Evolutionary conservation across 2,329 filamentous ascomycete genomes (phyloP), one percentile per base, ranked within the genome.

Genomic region (Dactylellina drechsleri): DNA sequence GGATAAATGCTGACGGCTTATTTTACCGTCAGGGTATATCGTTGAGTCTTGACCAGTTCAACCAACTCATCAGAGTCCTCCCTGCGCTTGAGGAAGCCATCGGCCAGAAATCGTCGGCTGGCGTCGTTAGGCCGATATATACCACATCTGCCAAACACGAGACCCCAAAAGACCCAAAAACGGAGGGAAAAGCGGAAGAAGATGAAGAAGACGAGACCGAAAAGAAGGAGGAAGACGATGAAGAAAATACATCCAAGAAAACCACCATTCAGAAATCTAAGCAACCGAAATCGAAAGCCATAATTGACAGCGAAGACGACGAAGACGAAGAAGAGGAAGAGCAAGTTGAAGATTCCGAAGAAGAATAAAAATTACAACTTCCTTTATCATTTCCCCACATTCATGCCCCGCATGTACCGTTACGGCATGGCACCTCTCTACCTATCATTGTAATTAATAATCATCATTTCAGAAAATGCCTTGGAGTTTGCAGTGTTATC

Each of bases 11-110:
- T 65, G 70, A 40, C 10, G 56, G 49, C 2, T 5, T 57, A 13
- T n/a, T n/a, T n/a, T n/a, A 47, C 23, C 10, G 13, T 20, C 56
- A 90, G 88, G 89, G 89, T 10, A 90, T 91, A 67, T 89, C 88
- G 18, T 83, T 91, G n/a, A 84, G 84, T 0, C 78, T 89, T 7
- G 87, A 90, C 8, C 89, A 91, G 81, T 90, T 89, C 80, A 83
- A 84, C 64, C 83, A 83, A 1, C 81, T 91, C 8, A 78, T 90
- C 61, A 84, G 85, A 71, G 84, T 83, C 5, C 84, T 89, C 3
- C 88, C 89, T 1, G 82, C 84, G 18, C 86, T 91, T 80, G 90
- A 89, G 79, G 83, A 84, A 23, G 82, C 84, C 41, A 84, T 91
- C 16, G 82, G 83, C 60, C 81, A 83, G 3, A 81, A 85, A 64